Conservation (phyloP, 164 flowering plant genomes). For the Annona cherimola region DNA sequence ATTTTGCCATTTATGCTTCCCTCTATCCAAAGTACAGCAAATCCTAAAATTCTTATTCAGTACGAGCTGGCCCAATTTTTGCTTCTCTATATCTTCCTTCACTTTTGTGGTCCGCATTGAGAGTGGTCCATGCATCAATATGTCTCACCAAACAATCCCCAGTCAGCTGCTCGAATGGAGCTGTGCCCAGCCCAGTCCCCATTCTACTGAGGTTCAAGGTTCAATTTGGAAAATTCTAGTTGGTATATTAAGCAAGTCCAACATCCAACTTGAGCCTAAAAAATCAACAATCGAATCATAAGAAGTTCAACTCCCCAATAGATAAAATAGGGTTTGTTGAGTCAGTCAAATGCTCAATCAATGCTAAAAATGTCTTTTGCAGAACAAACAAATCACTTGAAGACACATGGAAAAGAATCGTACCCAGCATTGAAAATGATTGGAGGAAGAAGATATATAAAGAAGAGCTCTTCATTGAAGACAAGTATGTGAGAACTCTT, state of each 20-base stretch:
- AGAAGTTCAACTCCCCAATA: neutral
- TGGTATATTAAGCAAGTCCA: neutral
- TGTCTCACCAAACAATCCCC: too few relatives aligned
- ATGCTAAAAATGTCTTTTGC: neutral
- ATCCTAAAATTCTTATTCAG: too few relatives aligned
- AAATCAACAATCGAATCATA: neutral
- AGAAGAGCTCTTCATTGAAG: constrained; percentile 76
- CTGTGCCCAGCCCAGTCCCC: too few relatives aligned
- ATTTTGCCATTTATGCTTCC: neutral
- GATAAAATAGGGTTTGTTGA: neutral
- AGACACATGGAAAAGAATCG: constrained; percentile 1
- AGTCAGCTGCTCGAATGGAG: too few relatives aligned
- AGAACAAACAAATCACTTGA: neutral
- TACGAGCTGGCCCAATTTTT: too few relatives aligned
- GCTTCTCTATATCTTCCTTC: too few relatives aligned
- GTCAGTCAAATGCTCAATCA: neutral
- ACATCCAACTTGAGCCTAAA: neutral
- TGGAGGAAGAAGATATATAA: constrained; percentile 88
- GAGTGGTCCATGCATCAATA: too few relatives aligned
- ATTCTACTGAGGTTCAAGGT: too few relatives aligned
- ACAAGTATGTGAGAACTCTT: constrained; percentile 63
- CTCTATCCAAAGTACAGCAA: too few relatives aligned
- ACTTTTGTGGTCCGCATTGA: too few relatives aligned
- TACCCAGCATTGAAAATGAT: constrained; percentile 97
- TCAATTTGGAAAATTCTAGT: neutral